Conservation (phyloP, 192 early-diverging fungal genomes). For the Mortierella antarctica region DNA sequence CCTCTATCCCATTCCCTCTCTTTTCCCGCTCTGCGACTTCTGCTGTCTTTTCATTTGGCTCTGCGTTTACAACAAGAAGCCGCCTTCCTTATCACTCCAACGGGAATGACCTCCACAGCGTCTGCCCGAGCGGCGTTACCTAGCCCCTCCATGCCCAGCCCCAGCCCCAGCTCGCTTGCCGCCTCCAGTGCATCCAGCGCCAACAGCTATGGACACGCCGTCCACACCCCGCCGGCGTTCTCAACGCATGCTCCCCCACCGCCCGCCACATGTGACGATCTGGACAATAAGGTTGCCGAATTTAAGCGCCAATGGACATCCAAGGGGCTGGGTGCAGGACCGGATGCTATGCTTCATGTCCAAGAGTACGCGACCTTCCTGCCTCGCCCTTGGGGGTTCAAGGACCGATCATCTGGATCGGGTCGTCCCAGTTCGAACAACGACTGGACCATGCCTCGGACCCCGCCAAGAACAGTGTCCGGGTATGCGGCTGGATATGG, state of each 20-base stretch:
- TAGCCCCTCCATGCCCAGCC: conserved; percentile 20
- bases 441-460: conserved; percentile 15
- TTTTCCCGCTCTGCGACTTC: no score
- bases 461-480: conserved; percentile 15
- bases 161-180: neutral
- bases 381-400: conserved; percentile 17
- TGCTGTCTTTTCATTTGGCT: neutral
- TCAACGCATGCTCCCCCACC: conserved; percentile 1
- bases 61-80: neutral
- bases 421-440: neutral
- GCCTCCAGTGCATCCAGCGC: neutral
- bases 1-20: no score
- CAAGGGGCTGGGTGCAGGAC: neutral
- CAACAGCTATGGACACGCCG: neutral
- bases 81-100: neutral
- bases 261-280: neutral
- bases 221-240: conserved; percentile 4
- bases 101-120: conserved; percentile 13
- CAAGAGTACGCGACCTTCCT: conserved; percentile 15
- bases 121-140: conserved; percentile 15
- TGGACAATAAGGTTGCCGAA: conserved; percentile 22
- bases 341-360: conserved; percentile 14
- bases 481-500: conserved; percentile 29
- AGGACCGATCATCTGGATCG: conserved; percentile 5
- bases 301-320: conserved; percentile 5